These are phyloP conservation scores for Claviceps lovelessii DNA, from an alignment of 2,329 filamentous ascomycete species.

Conservation along the genomic window DNA sequence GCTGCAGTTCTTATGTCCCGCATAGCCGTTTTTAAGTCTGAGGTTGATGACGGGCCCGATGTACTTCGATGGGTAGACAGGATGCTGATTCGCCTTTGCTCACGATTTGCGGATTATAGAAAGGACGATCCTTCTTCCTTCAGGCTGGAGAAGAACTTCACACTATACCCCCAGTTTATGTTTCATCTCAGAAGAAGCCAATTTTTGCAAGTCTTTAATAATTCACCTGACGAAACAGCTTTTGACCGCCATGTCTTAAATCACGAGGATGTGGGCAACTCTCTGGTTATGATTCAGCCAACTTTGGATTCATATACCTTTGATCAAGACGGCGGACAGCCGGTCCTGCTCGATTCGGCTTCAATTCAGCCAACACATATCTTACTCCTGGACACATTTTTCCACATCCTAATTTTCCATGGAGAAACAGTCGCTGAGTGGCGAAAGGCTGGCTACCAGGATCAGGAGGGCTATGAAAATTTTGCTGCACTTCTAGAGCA, in stretches of 20 bases:
- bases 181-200: conserved; percentile 95
- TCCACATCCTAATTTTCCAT: conserved; percentile 98
- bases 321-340: conserved; percentile 81
- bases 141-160: conserved; percentile 96
- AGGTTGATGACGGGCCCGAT: conserved; percentile 96
- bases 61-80: conserved; percentile 95
- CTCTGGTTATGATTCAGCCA: conserved; percentile 96
- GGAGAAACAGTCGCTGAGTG: conserved; percentile 96
- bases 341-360: conserved; percentile 89
- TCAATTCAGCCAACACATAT: conserved; percentile 93
- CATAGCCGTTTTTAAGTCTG: conserved; percentile 96
- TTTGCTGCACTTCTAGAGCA: conserved; percentile 77
- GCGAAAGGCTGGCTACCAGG: conserved; percentile 95
- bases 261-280: conserved; percentile 93
- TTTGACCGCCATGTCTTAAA: conserved; percentile 96
- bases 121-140: conserved; percentile 98
- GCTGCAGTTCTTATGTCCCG: conserved; percentile 97
- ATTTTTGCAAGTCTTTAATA: conserved; percentile 98
- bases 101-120: conserved; percentile 90
- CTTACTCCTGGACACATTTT: conserved; percentile 92
- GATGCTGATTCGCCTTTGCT: conserved; percentile 95
- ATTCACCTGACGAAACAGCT: conserved; percentile 96
- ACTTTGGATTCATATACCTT: conserved; percentile 96
- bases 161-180: conserved; percentile 98
- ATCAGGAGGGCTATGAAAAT: conserved; percentile 96